These are phyloP conservation scores for Vitis rotundifolia DNA, from an alignment of 164 flowering plant species.

Conservation along the genomic window DNA sequence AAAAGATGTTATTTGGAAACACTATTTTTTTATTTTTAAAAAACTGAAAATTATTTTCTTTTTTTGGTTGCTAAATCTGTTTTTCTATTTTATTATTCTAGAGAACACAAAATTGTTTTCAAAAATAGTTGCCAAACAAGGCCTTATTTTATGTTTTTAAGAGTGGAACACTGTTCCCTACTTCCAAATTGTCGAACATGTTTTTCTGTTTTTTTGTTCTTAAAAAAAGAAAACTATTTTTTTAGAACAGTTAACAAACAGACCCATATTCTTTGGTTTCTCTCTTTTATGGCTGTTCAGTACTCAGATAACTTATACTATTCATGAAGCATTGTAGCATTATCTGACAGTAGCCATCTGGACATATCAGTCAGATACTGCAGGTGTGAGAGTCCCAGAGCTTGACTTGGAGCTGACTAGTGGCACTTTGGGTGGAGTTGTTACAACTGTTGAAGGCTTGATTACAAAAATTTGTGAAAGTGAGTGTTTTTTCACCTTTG, in stretches of 20 bases:
- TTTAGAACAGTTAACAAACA: too few relatives aligned
- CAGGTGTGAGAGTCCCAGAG: constrained; percentile 82
- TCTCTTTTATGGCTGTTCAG: neutral
- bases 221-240: too few relatives aligned
- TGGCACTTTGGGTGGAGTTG: constrained; percentile 93
- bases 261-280: neutral
- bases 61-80: too few relatives aligned
- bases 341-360: constrained; percentile 16
- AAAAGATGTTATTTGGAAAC: too few relatives aligned
- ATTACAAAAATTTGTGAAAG: constrained; percentile 88
- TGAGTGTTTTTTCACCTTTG: constrained; percentile 36
- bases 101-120: too few relatives aligned
- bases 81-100: too few relatives aligned
- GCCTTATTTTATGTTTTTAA: too few relatives aligned
- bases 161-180: too few relatives aligned
- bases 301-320: neutral
- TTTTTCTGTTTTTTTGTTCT: neutral
- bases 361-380: constrained; percentile 76
- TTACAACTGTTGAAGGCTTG: constrained; percentile 91
- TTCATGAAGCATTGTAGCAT: neutral
- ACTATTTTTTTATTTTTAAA: too few relatives aligned
- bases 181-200: neutral
- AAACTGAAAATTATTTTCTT: too few relatives aligned
- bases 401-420: constrained; percentile 85
- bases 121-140: too few relatives aligned